Conservation (phyloP, 176 grass and related monocot genomes). For the Hsuehochloa calcarea region DNA sequence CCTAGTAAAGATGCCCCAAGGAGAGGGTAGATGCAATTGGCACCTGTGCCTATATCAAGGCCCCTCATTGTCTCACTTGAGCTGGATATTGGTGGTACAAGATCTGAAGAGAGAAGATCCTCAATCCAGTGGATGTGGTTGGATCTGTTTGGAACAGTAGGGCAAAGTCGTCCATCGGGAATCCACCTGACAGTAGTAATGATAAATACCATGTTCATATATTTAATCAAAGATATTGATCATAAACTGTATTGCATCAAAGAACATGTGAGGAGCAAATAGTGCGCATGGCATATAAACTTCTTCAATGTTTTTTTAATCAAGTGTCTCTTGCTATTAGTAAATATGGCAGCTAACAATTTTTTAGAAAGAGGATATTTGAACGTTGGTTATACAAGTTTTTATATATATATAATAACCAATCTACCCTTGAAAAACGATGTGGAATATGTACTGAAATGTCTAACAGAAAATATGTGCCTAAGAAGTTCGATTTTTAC, state of each 20-base stretch:
- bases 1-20: slow-evolving; percentile 81
- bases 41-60: slow-evolving; percentile 89
- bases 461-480: not conserved
- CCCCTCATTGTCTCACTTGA: slow-evolving; percentile 57
- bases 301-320: not conserved
- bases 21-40: slow-evolving; percentile 95
- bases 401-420: not conserved
- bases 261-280: not conserved
- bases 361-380: not conserved
- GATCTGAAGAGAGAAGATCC: slow-evolving; percentile 66
- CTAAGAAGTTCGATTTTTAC: not conserved
- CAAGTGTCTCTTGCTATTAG: not conserved
- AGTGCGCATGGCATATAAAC: not conserved
- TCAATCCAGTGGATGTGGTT: slow-evolving; percentile 98
- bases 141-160: slow-evolving; percentile 87
- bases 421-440: not conserved
- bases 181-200: slow-evolving; percentile 72
- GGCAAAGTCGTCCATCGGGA: slow-evolving; percentile 81
- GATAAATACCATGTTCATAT: not conserved
- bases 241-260: not conserved
- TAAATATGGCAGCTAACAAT: not conserved
- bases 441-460: not conserved
- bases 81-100: slow-evolving; percentile 55
- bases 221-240: not conserved
- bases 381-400: not conserved